phyloP scores from a whole-genome alignment of 2,329 filamentous ascomycete species.

The Penicillium capsulatum region DNA sequence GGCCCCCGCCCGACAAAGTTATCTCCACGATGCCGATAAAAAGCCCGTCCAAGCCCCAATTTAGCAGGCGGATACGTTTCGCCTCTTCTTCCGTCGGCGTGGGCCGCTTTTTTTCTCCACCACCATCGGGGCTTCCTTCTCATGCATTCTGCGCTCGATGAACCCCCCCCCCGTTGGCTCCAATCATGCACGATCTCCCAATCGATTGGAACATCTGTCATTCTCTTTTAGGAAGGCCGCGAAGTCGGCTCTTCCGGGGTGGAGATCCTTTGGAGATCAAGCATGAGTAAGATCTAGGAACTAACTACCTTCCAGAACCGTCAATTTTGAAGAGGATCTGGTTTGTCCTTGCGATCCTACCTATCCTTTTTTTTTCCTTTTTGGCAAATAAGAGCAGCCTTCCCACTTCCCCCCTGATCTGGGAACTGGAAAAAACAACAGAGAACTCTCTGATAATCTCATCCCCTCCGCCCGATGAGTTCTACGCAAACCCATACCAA shows the following conservation, averaged over 20 bases:
- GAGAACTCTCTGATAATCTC: background rate
- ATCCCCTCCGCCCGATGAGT: conserved; percentile 12
- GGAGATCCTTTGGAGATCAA: conserved; percentile 18
- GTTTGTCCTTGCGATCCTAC: conserved; percentile 5
- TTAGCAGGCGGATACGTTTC: conserved; percentile 13
- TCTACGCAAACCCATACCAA: conserved; percentile 11
- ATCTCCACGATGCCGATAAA: conserved; percentile 12
- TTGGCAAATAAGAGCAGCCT: too few relatives aligned
- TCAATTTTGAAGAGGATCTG: conserved; percentile 21
- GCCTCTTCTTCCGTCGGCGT: conserved; percentile 12
- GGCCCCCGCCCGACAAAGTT: conserved; percentile 9
- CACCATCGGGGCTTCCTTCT: conserved; percentile 9
- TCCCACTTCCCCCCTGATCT: background rate
- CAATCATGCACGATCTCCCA: conserved; percentile 5
- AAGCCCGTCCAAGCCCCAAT: too few relatives aligned
- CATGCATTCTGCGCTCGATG: conserved; percentile 4
- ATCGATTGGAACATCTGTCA: conserved; percentile 15
- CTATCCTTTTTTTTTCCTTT: conserved; percentile 1
- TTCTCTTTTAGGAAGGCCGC: conserved; percentile 23
- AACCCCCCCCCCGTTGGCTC: conserved; percentile 12
- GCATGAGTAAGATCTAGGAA: conserved; percentile 19
- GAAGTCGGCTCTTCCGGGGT: conserved; percentile 10
- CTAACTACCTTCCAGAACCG: conserved; percentile 26
- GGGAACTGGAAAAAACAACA: too few relatives aligned
- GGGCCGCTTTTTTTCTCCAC: conserved; percentile 9